phyloP scores from a whole-genome alignment of 257 asterid species.

The Capsicum rhomboideum region DNA sequence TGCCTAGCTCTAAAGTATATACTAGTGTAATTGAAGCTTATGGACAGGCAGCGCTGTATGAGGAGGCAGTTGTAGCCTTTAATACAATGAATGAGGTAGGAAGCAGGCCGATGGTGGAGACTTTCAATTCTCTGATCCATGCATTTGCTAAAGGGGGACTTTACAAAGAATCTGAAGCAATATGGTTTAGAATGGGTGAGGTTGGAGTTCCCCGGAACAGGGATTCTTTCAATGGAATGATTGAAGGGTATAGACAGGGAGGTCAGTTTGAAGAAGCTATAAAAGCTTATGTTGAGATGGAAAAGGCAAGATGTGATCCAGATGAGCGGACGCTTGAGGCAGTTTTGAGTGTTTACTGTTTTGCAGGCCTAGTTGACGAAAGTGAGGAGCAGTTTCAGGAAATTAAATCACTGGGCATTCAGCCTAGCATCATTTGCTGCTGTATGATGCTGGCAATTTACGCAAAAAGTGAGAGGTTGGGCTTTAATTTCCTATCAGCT shows the following conservation, averaged over 20 bases:
- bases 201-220: slow-evolving; percentile 50
- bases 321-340: slow-evolving; percentile 94
- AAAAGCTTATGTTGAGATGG: slow-evolving; percentile 92
- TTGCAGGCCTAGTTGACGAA: slow-evolving; percentile 88
- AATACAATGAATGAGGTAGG: slow-evolving; percentile 94
- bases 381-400: slow-evolving; percentile 82
- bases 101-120: slow-evolving; percentile 63
- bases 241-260: slow-evolving; percentile 87
- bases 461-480: slow-evolving; percentile 74
- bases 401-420: slow-evolving; percentile 76
- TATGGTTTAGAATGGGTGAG: slow-evolving; percentile 63
- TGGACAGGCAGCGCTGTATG: slow-evolving; percentile 89
- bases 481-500: slow-evolving; percentile 3
- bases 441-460: slow-evolving; percentile 89
- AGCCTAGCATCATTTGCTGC: slow-evolving; percentile 89
- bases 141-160: slow-evolving; percentile 83
- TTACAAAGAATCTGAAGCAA: slow-evolving; percentile 83
- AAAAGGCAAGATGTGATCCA: slow-evolving; percentile 80
- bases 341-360: slow-evolving; percentile 87
- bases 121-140: slow-evolving; percentile 74
- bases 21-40: slow-evolving; percentile 78
- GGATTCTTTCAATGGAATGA: slow-evolving; percentile 66
- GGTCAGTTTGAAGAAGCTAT: slow-evolving; percentile 91
- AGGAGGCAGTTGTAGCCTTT: slow-evolving; percentile 90
- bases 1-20: slow-evolving; percentile 75